Evolutionary conservation across 768 basidiomycete species (phyloP).

Genomic region (Psilocybe tampanensis): DNA sequence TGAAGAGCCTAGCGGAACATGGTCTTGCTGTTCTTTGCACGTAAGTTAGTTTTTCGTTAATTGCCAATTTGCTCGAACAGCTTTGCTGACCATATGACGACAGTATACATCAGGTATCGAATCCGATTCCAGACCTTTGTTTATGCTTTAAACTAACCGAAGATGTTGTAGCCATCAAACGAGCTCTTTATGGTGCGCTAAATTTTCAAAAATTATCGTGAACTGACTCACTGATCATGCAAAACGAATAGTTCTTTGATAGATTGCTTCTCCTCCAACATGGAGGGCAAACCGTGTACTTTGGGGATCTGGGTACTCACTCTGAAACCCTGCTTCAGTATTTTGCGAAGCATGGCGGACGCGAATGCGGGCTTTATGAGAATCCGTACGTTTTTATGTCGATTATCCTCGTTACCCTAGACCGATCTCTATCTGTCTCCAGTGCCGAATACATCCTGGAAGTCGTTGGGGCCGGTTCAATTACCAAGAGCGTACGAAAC

Average conservation of each 20-base stretch:
- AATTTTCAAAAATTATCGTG: no score
- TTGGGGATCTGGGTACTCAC: conserved; percentile 68
- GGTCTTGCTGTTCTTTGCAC: conserved; percentile 91
- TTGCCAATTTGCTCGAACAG: no score
- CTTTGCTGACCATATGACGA: background rate
- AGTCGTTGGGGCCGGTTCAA: conserved; percentile 72
- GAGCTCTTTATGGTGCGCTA: conserved; percentile 63
- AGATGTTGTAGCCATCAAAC: conserved; percentile 61
- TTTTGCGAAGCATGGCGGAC: conserved; percentile 70
- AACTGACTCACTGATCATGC: no score
- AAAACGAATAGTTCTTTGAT: conserved; percentile 54
- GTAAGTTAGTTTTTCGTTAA: conserved; percentile 32
- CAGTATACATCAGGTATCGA: conserved; percentile 43
- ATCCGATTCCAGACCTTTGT: background rate
- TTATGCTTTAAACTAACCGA: background rate
- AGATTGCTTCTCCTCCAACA: conserved; percentile 70
- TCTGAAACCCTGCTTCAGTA: conserved; percentile 65
- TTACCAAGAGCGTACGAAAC: conserved; percentile 49
- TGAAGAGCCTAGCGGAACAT: conserved; percentile 71
- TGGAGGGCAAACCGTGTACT: conserved; percentile 81
- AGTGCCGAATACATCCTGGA: conserved; percentile 67
- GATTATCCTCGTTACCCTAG: no score
- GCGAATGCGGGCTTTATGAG: conserved; percentile 57
- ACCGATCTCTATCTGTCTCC: no score
- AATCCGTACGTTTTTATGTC: conserved; percentile 63